phyloP scores from a whole-genome alignment of 495 filamentous ascomycete species.

The Lineolata rhizophorae region DNA sequence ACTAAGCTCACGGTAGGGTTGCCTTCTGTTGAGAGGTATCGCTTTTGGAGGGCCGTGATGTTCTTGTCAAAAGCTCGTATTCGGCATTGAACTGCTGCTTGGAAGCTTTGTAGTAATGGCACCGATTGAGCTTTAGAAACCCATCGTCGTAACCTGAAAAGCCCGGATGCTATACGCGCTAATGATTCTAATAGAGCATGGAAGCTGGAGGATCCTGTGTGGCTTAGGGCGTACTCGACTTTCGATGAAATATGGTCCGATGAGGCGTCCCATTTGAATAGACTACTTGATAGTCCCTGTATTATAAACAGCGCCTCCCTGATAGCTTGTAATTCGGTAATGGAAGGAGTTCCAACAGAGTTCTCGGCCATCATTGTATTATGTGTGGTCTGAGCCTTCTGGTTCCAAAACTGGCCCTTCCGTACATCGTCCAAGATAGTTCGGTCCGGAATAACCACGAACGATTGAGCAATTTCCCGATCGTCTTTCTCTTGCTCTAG shows the following conservation, averaged over 20 bases:
- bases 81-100: conserved; percentile 23
- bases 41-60: conserved; percentile 23
- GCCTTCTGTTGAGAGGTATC: conserved; percentile 18
- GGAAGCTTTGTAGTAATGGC: conserved; percentile 33
- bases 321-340: conserved; percentile 53
- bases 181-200: conserved; percentile 19
- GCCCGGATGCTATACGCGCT: conserved; percentile 22
- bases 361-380: no score
- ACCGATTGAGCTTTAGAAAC: conserved; percentile 16
- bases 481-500: conserved; percentile 19
- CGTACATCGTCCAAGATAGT: no score
- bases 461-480: conserved; percentile 36
- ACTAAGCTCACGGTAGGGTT: conserved; percentile 31
- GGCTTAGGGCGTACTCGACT: no score
- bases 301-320: conserved; percentile 76
- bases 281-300: conserved; percentile 47
- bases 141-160: conserved; percentile 29
- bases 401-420: no score
- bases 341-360: conserved; percentile 18
- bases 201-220: no score
- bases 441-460: no score
- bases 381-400: no score
- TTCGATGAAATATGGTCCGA: no score
- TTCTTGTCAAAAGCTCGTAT: conserved; percentile 22
- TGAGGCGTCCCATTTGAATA: conserved; percentile 36